Conservation (phyloP, 352 stramenopile species). For the Phytopythium oedochilum region DNA sequence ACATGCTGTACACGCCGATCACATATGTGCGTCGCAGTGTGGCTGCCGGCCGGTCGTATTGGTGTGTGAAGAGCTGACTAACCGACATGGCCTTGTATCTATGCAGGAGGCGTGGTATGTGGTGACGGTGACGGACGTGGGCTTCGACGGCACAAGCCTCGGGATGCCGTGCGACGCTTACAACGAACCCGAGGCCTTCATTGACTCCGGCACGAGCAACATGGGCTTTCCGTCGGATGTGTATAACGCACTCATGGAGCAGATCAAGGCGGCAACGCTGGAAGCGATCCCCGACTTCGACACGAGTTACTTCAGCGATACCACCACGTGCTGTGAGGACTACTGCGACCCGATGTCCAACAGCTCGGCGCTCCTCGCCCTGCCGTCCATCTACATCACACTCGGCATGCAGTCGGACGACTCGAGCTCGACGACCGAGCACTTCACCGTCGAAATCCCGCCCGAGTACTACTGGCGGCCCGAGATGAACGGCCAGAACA, state of each 20-base stretch:
- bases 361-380: conserved; percentile 38
- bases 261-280: conserved; percentile 59
- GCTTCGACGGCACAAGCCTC: conserved; percentile 53
- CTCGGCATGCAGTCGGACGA: conserved; percentile 45
- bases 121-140: conserved; percentile 70
- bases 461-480: conserved; percentile 82
- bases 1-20: conserved; percentile 81
- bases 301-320: conserved; percentile 65
- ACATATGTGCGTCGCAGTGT: conserved; percentile 26
- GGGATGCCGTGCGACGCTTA: conserved; percentile 58
- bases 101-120: conserved; percentile 78
- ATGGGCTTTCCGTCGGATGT: conserved; percentile 68
- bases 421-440: conserved; percentile 37
- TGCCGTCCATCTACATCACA: conserved; percentile 78
- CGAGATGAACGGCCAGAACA: conserved; percentile 65
- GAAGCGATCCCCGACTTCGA: conserved; percentile 56
- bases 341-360: conserved; percentile 67
- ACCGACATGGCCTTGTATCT: background rate
- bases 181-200: conserved; percentile 70
- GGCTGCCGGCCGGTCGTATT: background rate
- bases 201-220: conserved; percentile 83
- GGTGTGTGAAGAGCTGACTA: background rate
- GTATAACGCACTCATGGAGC: conserved; percentile 70
- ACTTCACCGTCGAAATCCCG: conserved; percentile 77
- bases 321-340: conserved; percentile 60